These are phyloP conservation scores for Helotiales sp. DNA, from an alignment of 2,329 filamentous ascomycete species.

Conservation along the genomic window DNA sequence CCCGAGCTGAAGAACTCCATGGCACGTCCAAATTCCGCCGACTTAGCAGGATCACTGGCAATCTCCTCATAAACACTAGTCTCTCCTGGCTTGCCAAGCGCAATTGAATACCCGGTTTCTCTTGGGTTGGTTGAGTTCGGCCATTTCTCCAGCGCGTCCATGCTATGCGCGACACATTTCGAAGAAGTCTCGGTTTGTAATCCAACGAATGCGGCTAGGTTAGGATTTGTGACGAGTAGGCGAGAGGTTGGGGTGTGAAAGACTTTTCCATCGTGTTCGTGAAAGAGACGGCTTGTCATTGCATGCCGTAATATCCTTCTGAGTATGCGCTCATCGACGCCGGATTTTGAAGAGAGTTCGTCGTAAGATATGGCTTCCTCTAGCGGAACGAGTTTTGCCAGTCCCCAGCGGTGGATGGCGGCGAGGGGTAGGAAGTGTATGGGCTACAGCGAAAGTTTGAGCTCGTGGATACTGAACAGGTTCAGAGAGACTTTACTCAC, in stretches of 20 bases:
- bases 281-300: constrained; percentile 4
- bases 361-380: neutral
- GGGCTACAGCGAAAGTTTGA: neutral
- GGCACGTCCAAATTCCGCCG: constrained; percentile 2
- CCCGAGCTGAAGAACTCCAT: constrained; percentile 33
- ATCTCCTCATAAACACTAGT: constrained; percentile 10
- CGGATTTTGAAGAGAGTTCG: neutral
- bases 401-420: constrained; percentile 2
- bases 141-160: constrained; percentile 7
- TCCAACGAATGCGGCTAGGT: neutral
- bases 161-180: neutral
- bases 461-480: neutral
- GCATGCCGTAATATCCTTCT: neutral
- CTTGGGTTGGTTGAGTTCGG: constrained; percentile 5
- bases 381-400: neutral
- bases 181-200: constrained; percentile 1
- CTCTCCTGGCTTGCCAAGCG: constrained; percentile 2
- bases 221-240: neutral
- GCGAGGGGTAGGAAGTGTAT: neutral
- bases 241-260: neutral
- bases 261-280: neutral
- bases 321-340: neutral
- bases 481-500: neutral
- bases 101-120: constrained; percentile 8
- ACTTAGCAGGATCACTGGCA: neutral